phyloP scores from a whole-genome alignment of 306 rosid genomes.

The Rosa persica region DNA sequence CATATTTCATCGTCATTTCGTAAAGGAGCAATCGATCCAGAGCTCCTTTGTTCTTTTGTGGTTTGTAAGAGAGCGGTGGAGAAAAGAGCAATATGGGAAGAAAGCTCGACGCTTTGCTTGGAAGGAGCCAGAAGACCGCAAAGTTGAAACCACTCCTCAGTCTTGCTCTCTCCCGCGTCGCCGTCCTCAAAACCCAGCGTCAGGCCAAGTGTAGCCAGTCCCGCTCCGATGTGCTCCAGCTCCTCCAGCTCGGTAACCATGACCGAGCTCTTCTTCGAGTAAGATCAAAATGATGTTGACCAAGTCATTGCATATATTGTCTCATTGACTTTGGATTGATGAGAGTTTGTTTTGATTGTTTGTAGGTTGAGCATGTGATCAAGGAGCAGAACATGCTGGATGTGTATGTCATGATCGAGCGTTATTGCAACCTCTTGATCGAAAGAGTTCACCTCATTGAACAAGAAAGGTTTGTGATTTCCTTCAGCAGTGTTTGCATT shows the following conservation, averaged over 20 bases:
- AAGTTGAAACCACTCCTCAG: slow-evolving; percentile 53
- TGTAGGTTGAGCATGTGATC: slow-evolving; percentile 76
- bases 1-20: slow-evolving; percentile 16
- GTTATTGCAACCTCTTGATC: slow-evolving; percentile 59
- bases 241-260: slow-evolving; percentile 67
- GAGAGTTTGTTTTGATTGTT: neutral
- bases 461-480: slow-evolving; percentile 56
- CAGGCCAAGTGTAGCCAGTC: slow-evolving; percentile 49
- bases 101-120: slow-evolving; percentile 64
- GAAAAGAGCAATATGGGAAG: slow-evolving; percentile 50
- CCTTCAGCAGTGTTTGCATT: neutral
- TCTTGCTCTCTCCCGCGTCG: slow-evolving; percentile 76
- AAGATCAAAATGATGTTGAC: slow-evolving; percentile 12
- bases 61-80: neutral
- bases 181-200: slow-evolving; percentile 67
- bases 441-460: slow-evolving; percentile 81
- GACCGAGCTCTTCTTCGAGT: slow-evolving; percentile 83
- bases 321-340: neutral
- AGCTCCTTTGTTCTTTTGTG: slow-evolving; percentile 22
- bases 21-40: slow-evolving; percentile 24
- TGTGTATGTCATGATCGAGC: slow-evolving; percentile 65
- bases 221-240: slow-evolving; percentile 70
- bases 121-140: slow-evolving; percentile 56
- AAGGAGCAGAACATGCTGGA: slow-evolving; percentile 83
- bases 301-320: no score